A percentile compares a stretch with the other conserved stretches of the same genome.
phyloP scores from a whole-genome alignment of 306 rosid species.

The Trifolium repens region DNA sequence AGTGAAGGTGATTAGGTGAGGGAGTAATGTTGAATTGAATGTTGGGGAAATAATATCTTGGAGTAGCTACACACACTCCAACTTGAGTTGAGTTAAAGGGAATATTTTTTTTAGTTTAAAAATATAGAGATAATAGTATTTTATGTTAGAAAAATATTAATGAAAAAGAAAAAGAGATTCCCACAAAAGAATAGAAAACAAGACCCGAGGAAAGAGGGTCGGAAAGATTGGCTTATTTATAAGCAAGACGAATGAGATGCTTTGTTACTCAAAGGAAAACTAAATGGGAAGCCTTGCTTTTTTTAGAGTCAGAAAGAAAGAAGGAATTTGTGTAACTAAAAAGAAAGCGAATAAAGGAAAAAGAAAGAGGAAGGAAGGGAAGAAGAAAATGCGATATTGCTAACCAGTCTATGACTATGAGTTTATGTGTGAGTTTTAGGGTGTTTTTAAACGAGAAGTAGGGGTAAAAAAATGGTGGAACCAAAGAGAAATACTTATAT shows the following conservation, averaged over 20 bases:
- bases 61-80: not conserved
- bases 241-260: conserved; percentile 43
- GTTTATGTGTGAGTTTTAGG: not conserved
- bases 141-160: not conserved
- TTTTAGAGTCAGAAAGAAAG: not conserved
- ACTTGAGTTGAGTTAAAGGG: conserved; percentile 13
- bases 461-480: too few relatives aligned
- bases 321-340: not conserved
- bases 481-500: too few relatives aligned
- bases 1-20: not conserved
- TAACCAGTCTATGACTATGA: not conserved
- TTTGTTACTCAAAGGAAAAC: not conserved
- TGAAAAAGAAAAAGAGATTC: conserved; percentile 29
- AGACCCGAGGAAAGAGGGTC: conserved; percentile 40
- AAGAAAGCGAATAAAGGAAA: conserved; percentile 15
- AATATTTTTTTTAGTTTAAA: not conserved
- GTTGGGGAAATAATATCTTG: conserved; percentile 5
- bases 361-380: conserved; percentile 6
- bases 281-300: conserved; percentile 20
- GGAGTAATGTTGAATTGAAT: conserved; percentile 16
- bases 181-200: conserved; percentile 8
- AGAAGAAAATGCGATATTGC: not conserved
- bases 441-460: too few relatives aligned
- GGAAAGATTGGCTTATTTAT: conserved; percentile 16
- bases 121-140: not conserved